Percentiles rank a stretch among this genome's conserved stretches.
These are phyloP conservation scores for Nigrospora oryzae DNA, from an alignment of 2,329 filamentous ascomycete genomes.

Conservation along the genomic window DNA sequence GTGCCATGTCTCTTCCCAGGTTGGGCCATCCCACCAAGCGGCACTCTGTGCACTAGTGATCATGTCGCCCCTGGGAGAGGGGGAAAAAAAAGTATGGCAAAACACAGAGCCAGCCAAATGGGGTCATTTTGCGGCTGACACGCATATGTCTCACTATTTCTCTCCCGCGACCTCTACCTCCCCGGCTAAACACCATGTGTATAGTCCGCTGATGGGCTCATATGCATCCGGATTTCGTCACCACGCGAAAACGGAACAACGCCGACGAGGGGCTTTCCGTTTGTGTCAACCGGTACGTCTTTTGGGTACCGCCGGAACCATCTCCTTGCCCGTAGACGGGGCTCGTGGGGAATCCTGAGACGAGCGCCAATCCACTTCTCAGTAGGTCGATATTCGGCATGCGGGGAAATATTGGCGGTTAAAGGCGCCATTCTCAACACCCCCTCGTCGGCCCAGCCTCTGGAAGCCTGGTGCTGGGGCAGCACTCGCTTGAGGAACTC, in stretches of 20 bases:
- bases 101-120: no score
- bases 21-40: no score
- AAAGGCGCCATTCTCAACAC: constrained; percentile 35
- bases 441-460: constrained; percentile 45
- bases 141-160: no score
- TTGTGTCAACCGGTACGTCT: constrained; percentile 24
- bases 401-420: constrained; percentile 27
- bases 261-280: constrained; percentile 25
- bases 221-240: constrained; percentile 47
- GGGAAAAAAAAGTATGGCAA: no score
- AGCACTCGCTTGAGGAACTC: constrained; percentile 52
- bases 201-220: constrained; percentile 25
- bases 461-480: constrained; percentile 34
- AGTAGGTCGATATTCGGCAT: constrained; percentile 43
- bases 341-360: constrained; percentile 50
- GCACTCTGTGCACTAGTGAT: no score
- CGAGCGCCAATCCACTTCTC: constrained; percentile 50
- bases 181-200: constrained; percentile 2
- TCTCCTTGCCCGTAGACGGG: constrained; percentile 37
- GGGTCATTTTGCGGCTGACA: no score
- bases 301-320: constrained; percentile 31
- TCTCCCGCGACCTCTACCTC: no score
- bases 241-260: constrained; percentile 18
- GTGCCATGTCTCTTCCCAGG: no score
- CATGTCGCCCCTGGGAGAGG: no score